Percentiles rank a stretch among this genome's conserved stretches.
These are phyloP conservation scores for Periglandula ipomoeae DNA, from an alignment of 2,329 filamentous ascomycete species.

Conservation along the genomic window DNA sequence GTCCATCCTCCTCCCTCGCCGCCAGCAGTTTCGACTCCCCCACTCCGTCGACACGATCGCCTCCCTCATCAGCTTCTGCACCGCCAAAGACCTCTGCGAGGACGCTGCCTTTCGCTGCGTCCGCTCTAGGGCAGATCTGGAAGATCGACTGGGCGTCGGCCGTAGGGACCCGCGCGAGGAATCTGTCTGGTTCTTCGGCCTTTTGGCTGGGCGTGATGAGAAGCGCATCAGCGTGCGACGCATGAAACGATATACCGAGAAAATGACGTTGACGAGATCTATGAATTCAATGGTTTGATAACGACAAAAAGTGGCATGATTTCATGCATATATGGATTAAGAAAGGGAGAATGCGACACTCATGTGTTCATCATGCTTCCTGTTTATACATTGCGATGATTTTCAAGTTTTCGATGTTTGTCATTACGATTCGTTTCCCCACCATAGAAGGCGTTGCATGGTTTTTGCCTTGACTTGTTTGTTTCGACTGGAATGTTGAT, in stretches of 20 bases:
- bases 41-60: constrained; percentile 65
- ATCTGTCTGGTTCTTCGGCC: constrained; percentile 43
- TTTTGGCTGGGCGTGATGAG: constrained; percentile 30
- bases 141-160: constrained; percentile 54
- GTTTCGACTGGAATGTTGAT: constrained; percentile 4
- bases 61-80: constrained; percentile 69
- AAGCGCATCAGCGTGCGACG: constrained; percentile 34
- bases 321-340: no score
- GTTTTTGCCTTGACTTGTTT: neutral
- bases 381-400: no score
- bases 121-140: constrained; percentile 57
- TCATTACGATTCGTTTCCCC: neutral
- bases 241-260: constrained; percentile 37
- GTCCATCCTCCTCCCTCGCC: constrained; percentile 49
- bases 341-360: no score
- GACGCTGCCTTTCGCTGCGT: constrained; percentile 67
- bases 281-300: constrained; percentile 14
- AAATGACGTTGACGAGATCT: constrained; percentile 18
- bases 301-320: neutral
- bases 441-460: neutral
- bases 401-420: no score
- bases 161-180: constrained; percentile 33
- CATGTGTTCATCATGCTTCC: no score
- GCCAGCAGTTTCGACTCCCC: constrained; percentile 56
- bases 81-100: constrained; percentile 59